These are phyloP conservation scores for Teunomyces kruisii DNA, from an alignment of 805 yeast genomes.

Conservation along the genomic window DNA sequence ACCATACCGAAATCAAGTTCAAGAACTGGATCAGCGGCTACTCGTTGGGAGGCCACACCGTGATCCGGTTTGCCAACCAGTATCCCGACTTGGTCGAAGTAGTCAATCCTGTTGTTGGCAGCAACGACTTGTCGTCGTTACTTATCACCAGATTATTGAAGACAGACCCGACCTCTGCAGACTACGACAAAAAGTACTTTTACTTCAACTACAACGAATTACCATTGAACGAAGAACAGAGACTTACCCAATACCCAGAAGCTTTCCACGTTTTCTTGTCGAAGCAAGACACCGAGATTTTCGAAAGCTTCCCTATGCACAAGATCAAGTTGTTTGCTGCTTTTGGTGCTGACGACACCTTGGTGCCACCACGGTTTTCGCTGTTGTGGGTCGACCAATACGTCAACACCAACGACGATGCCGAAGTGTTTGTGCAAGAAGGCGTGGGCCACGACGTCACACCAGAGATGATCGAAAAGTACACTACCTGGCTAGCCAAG, in stretches of 20 bases:
- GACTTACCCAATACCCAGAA: constrained; percentile 22
- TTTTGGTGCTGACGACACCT: constrained; percentile 34
- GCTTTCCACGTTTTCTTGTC: constrained; percentile 31
- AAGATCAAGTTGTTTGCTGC: constrained; percentile 35
- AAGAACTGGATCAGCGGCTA: constrained; percentile 47
- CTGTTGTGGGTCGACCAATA: constrained; percentile 32
- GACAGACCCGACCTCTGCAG: constrained; percentile 11
- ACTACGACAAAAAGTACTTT: constrained; percentile 30
- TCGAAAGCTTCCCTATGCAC: constrained; percentile 33
- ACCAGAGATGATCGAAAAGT: constrained; percentile 31
- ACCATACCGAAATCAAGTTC: constrained; percentile 23
- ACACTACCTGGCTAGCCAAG: constrained; percentile 31
- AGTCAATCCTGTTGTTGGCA: constrained; percentile 52
- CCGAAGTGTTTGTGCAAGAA: constrained; percentile 29
- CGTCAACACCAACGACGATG: constrained; percentile 20
- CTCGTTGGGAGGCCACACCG: constrained; percentile 60
- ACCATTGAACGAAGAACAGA: constrained; percentile 26
- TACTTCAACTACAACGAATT: constrained; percentile 36
- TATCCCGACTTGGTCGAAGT: constrained; percentile 38
- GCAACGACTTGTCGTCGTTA: constrained; percentile 46
- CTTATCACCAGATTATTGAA: constrained; percentile 41
- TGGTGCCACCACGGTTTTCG: constrained; percentile 37
- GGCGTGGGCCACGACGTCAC: constrained; percentile 36
- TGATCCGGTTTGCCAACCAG: constrained; percentile 43
- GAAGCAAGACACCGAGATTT: constrained; percentile 27